These are phyloP conservation scores for Miscanthus lutarioriparius DNA, from an alignment of 176 grass and related monocot species.

Conservation along the genomic window DNA sequence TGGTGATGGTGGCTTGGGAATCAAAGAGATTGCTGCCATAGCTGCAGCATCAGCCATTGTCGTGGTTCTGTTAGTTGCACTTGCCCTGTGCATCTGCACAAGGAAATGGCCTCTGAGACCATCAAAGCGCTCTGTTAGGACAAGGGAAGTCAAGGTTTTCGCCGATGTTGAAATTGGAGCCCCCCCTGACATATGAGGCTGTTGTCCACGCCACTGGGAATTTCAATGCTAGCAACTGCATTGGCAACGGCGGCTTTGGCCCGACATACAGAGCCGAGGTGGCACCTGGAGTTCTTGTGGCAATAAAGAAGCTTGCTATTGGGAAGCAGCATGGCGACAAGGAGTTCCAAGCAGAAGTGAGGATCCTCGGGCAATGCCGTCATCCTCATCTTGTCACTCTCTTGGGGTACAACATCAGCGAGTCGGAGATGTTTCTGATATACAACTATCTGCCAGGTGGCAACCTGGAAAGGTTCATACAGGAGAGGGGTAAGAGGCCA, in stretches of 20 bases:
- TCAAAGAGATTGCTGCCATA: slow-evolving; percentile 60
- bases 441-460: slow-evolving; percentile 91
- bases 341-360: slow-evolving; percentile 80
- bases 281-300: slow-evolving; percentile 77
- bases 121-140: slow-evolving; percentile 38
- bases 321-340: slow-evolving; percentile 75
- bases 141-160: slow-evolving; percentile 71
- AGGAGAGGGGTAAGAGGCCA: slow-evolving; percentile 61
- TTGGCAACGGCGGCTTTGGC: slow-evolving; percentile 82
- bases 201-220: slow-evolving; percentile 67
- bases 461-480: slow-evolving; percentile 85
- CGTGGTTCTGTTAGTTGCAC: slow-evolving; percentile 44
- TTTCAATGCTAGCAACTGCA: slow-evolving; percentile 89
- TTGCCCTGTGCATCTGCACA: slow-evolving; percentile 60
- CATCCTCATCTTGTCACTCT: slow-evolving; percentile 94
- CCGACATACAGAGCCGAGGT: slow-evolving; percentile 84
- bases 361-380: slow-evolving; percentile 62
- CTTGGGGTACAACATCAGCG: slow-evolving; percentile 70
- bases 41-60: slow-evolving; percentile 53
- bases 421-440: slow-evolving; percentile 87
- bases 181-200: slow-evolving; percentile 60
- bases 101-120: slow-evolving; percentile 41
- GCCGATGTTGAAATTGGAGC: slow-evolving; percentile 60
- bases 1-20: slow-evolving; percentile 40
- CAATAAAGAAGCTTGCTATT: slow-evolving; percentile 82